Evolutionary conservation across 257 asterid genomes (phyloP).

Genomic region (Ocimum tenuiflorum): DNA sequence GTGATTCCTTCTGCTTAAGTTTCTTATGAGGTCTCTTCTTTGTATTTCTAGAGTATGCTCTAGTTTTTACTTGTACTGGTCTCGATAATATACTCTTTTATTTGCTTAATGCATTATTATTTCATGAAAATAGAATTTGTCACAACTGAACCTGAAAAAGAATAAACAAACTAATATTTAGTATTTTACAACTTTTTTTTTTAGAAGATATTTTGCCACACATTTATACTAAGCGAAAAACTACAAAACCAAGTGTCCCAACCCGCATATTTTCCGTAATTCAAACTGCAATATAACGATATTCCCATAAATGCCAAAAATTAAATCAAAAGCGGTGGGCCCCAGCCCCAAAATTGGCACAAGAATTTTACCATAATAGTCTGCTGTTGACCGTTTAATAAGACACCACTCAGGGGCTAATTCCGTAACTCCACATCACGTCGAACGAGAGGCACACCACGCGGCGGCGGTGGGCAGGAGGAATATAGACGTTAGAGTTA

Average conservation of each 20-base stretch:
- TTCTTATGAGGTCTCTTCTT: too few relatives aligned
- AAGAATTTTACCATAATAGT: slow-evolving; percentile 2
- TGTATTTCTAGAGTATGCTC: too few relatives aligned
- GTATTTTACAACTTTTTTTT: too few relatives aligned
- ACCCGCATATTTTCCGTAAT: neutral
- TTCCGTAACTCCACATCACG: slow-evolving; percentile 21
- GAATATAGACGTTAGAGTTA: slow-evolving; percentile 45
- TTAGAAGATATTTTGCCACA: too few relatives aligned
- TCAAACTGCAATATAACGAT: neutral
- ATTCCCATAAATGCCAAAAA: slow-evolving; percentile 10
- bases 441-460: slow-evolving; percentile 16
- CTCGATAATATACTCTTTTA: too few relatives aligned
- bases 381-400: slow-evolving; percentile 35
- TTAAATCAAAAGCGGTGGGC: neutral
- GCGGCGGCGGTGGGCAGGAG: slow-evolving; percentile 15
- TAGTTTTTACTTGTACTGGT: too few relatives aligned
- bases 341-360: neutral
- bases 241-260: neutral
- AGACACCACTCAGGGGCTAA: slow-evolving; percentile 13
- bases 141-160: too few relatives aligned
- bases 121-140: too few relatives aligned
- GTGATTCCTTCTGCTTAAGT: too few relatives aligned
- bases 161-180: too few relatives aligned
- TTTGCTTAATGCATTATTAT: too few relatives aligned
- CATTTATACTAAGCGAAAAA: neutral